Conservation (phyloP, 352 stramenopile genomes). For the Phytophthora constricta region DNA sequence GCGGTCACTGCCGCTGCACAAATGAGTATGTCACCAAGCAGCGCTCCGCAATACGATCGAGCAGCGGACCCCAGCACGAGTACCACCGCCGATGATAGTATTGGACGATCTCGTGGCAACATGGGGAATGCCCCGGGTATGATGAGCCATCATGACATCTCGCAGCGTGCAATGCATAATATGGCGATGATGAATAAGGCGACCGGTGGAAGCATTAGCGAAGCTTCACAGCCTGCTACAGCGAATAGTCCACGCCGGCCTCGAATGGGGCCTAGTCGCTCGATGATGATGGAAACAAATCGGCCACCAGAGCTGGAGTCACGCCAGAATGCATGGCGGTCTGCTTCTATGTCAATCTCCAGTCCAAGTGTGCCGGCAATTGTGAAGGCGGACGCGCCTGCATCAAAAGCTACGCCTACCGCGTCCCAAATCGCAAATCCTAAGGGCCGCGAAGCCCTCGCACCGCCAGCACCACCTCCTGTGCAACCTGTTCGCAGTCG, state of each 20-base stretch:
- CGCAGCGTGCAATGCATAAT: conserved; percentile 64
- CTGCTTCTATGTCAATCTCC: conserved; percentile 3
- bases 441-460: conserved; percentile 28
- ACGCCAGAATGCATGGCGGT: conserved; percentile 28
- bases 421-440: conserved; percentile 3
- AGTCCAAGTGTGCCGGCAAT: background rate
- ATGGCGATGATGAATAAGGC: conserved; percentile 59
- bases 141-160: conserved; percentile 48
- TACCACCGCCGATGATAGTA: conserved; percentile 16
- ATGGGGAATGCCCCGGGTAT: conserved; percentile 16
- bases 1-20: conserved; percentile 29
- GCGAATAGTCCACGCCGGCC: conserved; percentile 32
- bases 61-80: conserved; percentile 26
- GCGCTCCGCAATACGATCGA: conserved; percentile 39
- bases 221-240: conserved; percentile 14
- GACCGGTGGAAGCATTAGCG: conserved; percentile 13
- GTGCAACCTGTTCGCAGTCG: conserved; percentile 54
- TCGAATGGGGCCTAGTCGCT: conserved; percentile 26
- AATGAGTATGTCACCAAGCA: conserved; percentile 33
- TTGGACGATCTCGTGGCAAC: conserved; percentile 21
- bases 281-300: conserved; percentile 34
- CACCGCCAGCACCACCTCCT: conserved; percentile 20
- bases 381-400: conserved; percentile 13
- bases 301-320: conserved; percentile 21
- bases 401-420: conserved; percentile 4